Evolutionary conservation across 2,329 filamentous ascomycete species (phyloP), one percentile per base, ranked within the genome.

Genomic region (Polychaeton citri): DNA sequence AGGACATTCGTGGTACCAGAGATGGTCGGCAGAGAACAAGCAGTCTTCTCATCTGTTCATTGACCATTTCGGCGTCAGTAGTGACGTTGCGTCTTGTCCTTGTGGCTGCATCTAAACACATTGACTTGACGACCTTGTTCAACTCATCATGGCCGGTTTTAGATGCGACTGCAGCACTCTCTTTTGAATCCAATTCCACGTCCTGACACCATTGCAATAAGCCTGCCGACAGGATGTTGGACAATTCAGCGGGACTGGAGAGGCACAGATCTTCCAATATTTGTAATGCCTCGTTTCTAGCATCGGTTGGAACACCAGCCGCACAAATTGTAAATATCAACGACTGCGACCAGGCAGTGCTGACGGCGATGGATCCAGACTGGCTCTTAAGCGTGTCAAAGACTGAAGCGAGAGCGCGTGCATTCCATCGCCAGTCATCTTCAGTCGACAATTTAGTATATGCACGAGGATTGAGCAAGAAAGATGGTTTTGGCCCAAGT

Each of bases 401-500:
- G 12, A 80, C 61, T 18, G 76, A 71, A 12, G 71, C 63, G 33
- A 96, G 64, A 19, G 85, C 79, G 44, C 76, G 73, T 30, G 78
- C 65, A 35, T 83, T 71, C 83, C 90, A 95, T 36, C 65, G 66
- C 15, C 86, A 65, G 49, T 98, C 90, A 36, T 87, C 81, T 38
- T 80, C 76, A 1, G 68, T 62, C 2, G 71, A 68, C 17, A 94
- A 52, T 53, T 94, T 95, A 24, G 79, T 77, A 59, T 90, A 96
- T 4, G 94, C 74, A 42, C 82, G 80, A 21, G 81, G 72, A 50
- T 83, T 94, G 5, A 96, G 68, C 15, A 96, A 64, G 55, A 93
- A 90, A 0, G 88, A 93, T 10, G 82, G 78, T 55, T 93, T 94
- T 0, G 83, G 77, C n/a, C 79, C 76, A 24, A 77, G 58, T 2